Evolutionary conservation across 2,329 filamentous ascomycete genomes (phyloP), one percentile per base, ranked within the genome.

Genomic region (Pleochaeta shiraiana): DNA sequence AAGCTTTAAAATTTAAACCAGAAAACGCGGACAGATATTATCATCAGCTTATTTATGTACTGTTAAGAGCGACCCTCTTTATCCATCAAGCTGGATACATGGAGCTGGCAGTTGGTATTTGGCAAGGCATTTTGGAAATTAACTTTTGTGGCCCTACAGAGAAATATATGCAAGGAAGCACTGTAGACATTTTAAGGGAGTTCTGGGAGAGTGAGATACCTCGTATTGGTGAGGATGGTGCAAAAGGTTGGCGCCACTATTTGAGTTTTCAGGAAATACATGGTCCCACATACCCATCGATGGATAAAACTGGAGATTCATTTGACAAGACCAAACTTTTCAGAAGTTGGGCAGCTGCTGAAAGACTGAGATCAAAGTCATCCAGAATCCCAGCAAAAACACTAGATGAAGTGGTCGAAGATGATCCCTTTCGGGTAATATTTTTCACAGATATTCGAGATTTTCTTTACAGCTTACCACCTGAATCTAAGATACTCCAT

Each of bases 151-250:
- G 77, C 2, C 83, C 87, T 2, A 63, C 69, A 3, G 64, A 71
- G 4, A 59, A 70, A 47, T 68, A 69, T 1, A 34, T 59, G 14
- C 37, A 62, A 28, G 30, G 43, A 11, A 64, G 69, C 12, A 68
- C 67, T n/a, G 59, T 68, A 11, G 68, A 69, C 4, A 62, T 77
- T 0, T 87, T 95, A 67, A 77, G 81, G 60, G 79, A 84, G 1
- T 95, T 93, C 67, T 97, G 93, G 93, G 90, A 95, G 66, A 88
- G 84, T 65, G 92, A 96, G 71, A 79, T 83, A 0, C 77, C 87
- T 0, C 82, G 92, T 5, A 80, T 95, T 64, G 92, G 92, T 11
- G 92, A 97, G 69, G 70, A 75, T 0, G 78, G 77, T 1, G 85
- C 89, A 2, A 77, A 79, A 66, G 90, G 90, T 0, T 96, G 90